Base-by-base conservation (phyloP, 2,329 filamentous ascomycete species). In the Microdochium nivale region DNA sequence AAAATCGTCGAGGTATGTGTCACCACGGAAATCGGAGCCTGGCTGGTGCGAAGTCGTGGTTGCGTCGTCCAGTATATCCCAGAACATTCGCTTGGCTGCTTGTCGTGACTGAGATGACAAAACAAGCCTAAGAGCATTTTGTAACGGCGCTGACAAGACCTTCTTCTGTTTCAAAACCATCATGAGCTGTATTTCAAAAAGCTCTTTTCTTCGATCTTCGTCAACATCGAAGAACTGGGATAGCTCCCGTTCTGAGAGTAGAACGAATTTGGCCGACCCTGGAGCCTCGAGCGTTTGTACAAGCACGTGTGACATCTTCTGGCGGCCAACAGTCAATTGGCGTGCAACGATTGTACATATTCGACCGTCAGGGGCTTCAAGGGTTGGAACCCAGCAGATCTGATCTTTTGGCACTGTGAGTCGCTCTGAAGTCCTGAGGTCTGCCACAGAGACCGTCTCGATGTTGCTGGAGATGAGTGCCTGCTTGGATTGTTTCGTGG, bases 371-470 rank as follows among this genome's bases (percentile, higher is more conserved):
- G 55, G 24, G 2, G 54, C 55, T 52, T 58, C 47, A 14, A 52
- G 49, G 25, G 52, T 53, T 14, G 62, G 61, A 7, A 64, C 56
- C 62, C 62, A 65, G 53, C 60, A 63, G 24, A 65, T 53, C 1
- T 50, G 47, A 1, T 53, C 13, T 24, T 60, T 57, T 8, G 3
- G 3, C 13, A 44, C 40, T 44, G 8, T 16, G 10, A 44, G 40
- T 24, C 19, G 21, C 4, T 21, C 19, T 23, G 40, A 44, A 7
- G 3, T 44, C 8, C 14, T 44, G 21, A 44, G 40, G 21, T 44
- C 40, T 44, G 40, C 40, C 40, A 23, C 40, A 13, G 23, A 7
- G 14, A 44, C 16, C 9, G 40, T 44, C 13, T 44, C 40, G 7
- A 7, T 7, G 40, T 16, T 21, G 40, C 7, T 24, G 5, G 40